phyloP scores from a whole-genome alignment of 1,284 basidiomycete species.

The Naganishia sp. region DNA sequence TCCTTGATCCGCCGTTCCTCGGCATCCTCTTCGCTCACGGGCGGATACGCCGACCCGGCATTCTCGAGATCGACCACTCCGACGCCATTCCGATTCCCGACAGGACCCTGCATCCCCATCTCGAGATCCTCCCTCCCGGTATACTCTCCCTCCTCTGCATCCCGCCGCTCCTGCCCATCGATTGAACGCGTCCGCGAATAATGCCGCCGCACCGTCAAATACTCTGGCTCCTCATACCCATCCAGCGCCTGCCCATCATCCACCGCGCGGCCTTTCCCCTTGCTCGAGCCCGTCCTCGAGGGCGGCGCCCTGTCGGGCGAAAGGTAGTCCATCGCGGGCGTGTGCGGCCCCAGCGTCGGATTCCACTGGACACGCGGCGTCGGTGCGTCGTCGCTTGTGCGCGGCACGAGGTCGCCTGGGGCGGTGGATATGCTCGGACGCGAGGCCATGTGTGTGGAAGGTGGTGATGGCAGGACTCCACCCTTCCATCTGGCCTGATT shows the following conservation, averaged over 20 bases:
- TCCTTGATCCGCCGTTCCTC: conserved; percentile 51
- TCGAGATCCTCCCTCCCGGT: neutral
- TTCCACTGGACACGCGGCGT: conserved; percentile 13
- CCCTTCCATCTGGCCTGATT: no score
- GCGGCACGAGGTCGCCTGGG: neutral
- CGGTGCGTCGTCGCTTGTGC: conserved; percentile 1
- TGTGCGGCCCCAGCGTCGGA: neutral
- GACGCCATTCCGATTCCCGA: conserved; percentile 7
- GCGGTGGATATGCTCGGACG: conserved; percentile 5
- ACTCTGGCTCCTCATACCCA: conserved; percentile 12
- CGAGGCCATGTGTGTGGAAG: neutral
- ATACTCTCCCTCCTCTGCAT: neutral
- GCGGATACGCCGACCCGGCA: conserved; percentile 36
- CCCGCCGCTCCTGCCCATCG: neutral
- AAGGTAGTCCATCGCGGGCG: conserved; percentile 4
- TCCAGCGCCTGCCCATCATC: neutral
- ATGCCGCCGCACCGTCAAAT: neutral
- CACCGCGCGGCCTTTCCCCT: conserved; percentile 2
- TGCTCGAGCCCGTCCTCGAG: neutral
- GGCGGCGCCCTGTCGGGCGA: neutral
- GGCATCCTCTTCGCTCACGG: conserved; percentile 46
- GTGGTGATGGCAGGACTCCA: no score
- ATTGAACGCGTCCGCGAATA: neutral
- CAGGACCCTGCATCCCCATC: neutral
- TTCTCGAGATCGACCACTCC: conserved; percentile 1